A percentile compares a stretch with the other conserved stretches of the same genome.
These are phyloP conservation scores for Ajuga chamaepitys DNA, from an alignment of 257 asterid genomes.

Conservation along the genomic window DNA sequence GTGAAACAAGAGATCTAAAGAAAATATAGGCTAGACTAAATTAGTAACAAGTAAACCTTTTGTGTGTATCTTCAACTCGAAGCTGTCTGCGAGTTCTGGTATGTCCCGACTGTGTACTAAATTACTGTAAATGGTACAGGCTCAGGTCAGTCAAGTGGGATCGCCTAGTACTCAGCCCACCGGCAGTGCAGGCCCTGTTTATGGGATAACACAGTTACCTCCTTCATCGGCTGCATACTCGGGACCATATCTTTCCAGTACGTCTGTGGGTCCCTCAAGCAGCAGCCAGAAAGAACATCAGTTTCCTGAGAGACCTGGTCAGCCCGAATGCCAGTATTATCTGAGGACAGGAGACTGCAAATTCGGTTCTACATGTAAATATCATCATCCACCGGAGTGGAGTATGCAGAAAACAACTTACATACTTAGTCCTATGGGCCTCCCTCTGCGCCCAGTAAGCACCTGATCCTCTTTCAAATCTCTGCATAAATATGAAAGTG, in stretches of 20 bases:
- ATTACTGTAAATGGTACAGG: slow-evolving; percentile 33
- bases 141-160: slow-evolving; percentile 44
- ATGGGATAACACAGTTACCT: slow-evolving; percentile 57
- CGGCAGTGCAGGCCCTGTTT: slow-evolving; percentile 51
- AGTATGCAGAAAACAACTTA: slow-evolving; percentile 37
- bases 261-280: slow-evolving; percentile 60
- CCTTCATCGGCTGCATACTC: slow-evolving; percentile 69
- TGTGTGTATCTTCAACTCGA: too few relatives aligned
- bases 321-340: slow-evolving; percentile 76
- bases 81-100: slow-evolving; percentile 10
- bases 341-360: slow-evolving; percentile 85
- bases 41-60: too few relatives aligned
- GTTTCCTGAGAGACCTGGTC: slow-evolving; percentile 86
- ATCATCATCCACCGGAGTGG: slow-evolving; percentile 84
- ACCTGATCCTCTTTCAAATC: neutral
- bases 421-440: slow-evolving; percentile 71
- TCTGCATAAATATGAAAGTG: neutral
- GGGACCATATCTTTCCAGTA: slow-evolving; percentile 51
- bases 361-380: slow-evolving; percentile 81
- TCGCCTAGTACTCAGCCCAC: slow-evolving; percentile 55
- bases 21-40: too few relatives aligned
- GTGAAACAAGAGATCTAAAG: too few relatives aligned
- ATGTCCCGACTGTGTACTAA: slow-evolving; percentile 14
- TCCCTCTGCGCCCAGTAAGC: slow-evolving; percentile 84
- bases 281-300: slow-evolving; percentile 55